Base-by-base conservation (phyloP, 2,329 filamentous ascomycete species). In the Hypoxylon sp. region DNA sequence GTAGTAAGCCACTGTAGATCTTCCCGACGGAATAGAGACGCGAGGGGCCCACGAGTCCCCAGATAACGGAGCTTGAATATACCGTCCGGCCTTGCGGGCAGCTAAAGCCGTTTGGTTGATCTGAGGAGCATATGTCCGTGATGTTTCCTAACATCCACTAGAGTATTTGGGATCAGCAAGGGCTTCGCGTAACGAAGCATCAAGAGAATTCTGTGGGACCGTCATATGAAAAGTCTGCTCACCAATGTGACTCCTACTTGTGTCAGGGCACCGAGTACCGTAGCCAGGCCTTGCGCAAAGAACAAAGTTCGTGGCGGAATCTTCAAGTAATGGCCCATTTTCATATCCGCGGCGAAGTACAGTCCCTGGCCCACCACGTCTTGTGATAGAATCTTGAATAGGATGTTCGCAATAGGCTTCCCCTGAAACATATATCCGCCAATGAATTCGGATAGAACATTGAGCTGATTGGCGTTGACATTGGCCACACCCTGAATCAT, bases 311-410 rank as follows among this genome's bases (percentile, higher is more conserved):
- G 77, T 0, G 80, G 81, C 0, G 83, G 79, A 42, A 85, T 81
- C 70, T 85, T 84, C 58, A 84, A 74, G 71, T 85, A 84, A 60
- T 84, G 82, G 1, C 78, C 83, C 33, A 85, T 73, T 72, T 85
- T 85, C 78, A 84, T 78, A 66, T 85, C 83, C 65, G 80, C 78
- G 1, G 78, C 77, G 56, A 84, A 84, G 38, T 79, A 81, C 14
- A 83, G 76, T 0, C 78, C 81, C 63, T 84, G 81, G 12, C 79
- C 78, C 1, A 73, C 70, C 7, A 80, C 79, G 61, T 81, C 79
- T 1, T 76, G 79, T 2, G 78, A 79, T 3, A 82, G 70, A 16
- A 78, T 75, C 70, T 82, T 82, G 72, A 81, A 82, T 12, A 80
- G 53, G 24, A 84, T 83, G 64, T 83, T 84, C 32, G 81, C 82